Evolutionary conservation across 106 monocot genomes (phyloP), one percentile per base, ranked within the genome.

Genomic region (Platanthera zijinensis): DNA sequence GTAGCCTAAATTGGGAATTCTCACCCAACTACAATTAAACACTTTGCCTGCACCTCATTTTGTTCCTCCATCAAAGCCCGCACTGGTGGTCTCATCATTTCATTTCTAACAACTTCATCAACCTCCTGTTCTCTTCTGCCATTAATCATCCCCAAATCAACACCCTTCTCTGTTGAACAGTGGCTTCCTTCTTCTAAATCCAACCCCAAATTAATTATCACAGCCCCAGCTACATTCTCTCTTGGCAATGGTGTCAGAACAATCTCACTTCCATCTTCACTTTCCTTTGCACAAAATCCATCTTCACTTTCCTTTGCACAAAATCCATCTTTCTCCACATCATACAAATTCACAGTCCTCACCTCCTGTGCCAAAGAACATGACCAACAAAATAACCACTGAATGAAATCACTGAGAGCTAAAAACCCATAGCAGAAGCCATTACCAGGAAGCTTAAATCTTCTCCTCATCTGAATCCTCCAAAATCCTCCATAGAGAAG

Each of bases 291-390:
- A 12, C 52, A 69, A 10, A 85, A 69, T 6, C 77, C 76, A 12
- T 79, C 83, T 3, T 83, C 76, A n/a, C 68, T 73, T 11, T 18
- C 75, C 32, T 13, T 22, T 50, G 7, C 69, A 12, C 52, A 69
- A 10, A 85, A 69, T 6, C 77, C 76, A 12, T 79, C 83, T 3
- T 83, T 85, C 64, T 77, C 86, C 2, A 85, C 62, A 30, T 85
- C 82, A 49, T 91, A 91, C 4, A 88, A 75, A 48, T 86, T 88
- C 8, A 48, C 86, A 5, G 91, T 91, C 63, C 91, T 77, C 69
- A 88, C 86, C 74, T 92, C 91, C 75, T 92, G 91, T 10, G 91
- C 91, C 11, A 92, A 46, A 9, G 88, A 78, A 46, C 91, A 92
- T 4, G 84, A 66, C 80, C 85, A 86, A 59, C 91, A 92, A 73